Evolutionary conservation across 495 filamentous ascomycete genomes (phyloP).

Genomic region (Neurospora africana): DNA sequence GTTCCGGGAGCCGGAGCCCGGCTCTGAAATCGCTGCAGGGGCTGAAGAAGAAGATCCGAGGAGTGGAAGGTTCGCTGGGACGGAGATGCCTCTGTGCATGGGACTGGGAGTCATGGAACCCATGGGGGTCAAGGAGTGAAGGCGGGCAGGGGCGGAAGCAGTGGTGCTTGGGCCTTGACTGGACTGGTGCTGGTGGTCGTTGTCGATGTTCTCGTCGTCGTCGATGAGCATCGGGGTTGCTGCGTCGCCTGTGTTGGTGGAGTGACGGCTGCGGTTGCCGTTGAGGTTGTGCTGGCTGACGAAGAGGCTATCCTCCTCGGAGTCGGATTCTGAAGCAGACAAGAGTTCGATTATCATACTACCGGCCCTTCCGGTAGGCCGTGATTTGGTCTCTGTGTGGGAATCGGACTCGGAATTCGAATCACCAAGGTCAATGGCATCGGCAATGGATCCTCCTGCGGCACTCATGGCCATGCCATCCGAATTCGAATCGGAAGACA

Average conservation of each 20-base stretch:
- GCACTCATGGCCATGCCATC: not conserved
- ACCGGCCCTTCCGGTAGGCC: not conserved
- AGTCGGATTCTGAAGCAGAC: not conserved
- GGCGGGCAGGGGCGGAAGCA: not conserved
- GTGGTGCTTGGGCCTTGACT: not conserved
- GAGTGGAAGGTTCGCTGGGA: not conserved
- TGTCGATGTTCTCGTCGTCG: not conserved
- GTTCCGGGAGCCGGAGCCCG: not conserved
- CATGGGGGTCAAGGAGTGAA: not conserved
- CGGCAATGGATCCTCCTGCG: not conserved
- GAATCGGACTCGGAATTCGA: not conserved
- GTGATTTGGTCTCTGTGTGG: not conserved
- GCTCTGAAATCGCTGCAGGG: too few relatives aligned
- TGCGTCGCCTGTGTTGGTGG: not conserved
- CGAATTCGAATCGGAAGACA: not conserved
- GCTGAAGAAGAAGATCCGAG: not conserved
- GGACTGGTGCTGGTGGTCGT: not conserved
- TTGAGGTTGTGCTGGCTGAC: not conserved
- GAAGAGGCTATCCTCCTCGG: not conserved
- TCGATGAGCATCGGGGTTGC: not conserved
- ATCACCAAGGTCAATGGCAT: not conserved
- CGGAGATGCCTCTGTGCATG: not conserved
- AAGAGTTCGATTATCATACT: not conserved
- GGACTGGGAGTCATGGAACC: not conserved
- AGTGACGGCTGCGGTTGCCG: not conserved